Evolutionary conservation across 495 filamentous ascomycete genomes (phyloP), one percentile per base, ranked within the genome.

Genomic region (Lepidopterella palustris): DNA sequence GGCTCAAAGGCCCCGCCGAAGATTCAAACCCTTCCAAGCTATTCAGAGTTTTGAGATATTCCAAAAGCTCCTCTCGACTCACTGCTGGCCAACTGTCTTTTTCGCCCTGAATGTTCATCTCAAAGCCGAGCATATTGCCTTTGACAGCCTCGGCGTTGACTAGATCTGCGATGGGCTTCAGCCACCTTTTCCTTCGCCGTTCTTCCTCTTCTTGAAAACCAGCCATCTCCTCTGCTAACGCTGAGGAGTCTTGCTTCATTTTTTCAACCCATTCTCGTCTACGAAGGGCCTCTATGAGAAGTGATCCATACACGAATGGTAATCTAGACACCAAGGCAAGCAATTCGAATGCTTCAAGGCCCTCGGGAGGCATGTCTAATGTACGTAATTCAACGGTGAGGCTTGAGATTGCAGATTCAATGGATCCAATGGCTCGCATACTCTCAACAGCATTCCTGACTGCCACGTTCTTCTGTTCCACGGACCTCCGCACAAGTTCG

Each of bases 221-320:
- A 15, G 90, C 89, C 79, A 97, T 88, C 63, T 97, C 93, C 69
- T 97, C 92, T 5, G 89, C 88, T 28, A 97, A 73, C 2, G 86
- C 87, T 15, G 87, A 81, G 1, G 91, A 91, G 62, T 97, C 92
- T 5, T 80, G 79, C 63, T 84, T 87, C 68, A 97, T 84, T 72
- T 95, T 97, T 23, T 92, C 87, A 8, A 80, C 82, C 89, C 93
- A 99, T 74, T 97, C 92, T 35, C 82, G 86, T 10, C 93, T 85
- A 55, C 87, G 82, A 47, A 96, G 80, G 24, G 90, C 85, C 69
- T 99, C 93, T 15, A 91, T 80, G 13, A 95, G 74, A 25, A 95
- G 85, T 0, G 89, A 89, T 1, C 93, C 92, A 70, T 99, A 99
- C 25, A 90, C 80, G 57, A 86, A 82, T 8, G 93, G 95, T 57